Evolutionary conservation across 2,329 filamentous ascomycete species (phyloP).

Genomic region (Laburnicola sp.): DNA sequence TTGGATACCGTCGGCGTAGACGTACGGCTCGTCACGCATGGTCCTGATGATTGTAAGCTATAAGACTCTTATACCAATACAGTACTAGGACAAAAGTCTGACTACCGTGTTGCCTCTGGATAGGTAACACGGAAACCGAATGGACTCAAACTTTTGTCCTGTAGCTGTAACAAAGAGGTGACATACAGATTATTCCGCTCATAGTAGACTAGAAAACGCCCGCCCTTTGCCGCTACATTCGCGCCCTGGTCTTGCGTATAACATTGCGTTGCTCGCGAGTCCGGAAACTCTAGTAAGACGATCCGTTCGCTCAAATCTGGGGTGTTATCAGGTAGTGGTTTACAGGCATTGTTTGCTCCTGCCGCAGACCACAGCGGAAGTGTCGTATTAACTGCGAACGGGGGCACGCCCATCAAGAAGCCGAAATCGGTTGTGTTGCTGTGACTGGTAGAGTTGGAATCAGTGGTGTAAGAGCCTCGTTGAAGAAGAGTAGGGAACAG

Average conservation of each 20-base stretch:
- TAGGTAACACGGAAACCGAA: not conserved
- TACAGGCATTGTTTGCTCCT: constrained; percentile 56
- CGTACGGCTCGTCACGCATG: constrained; percentile 19
- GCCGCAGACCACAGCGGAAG: constrained; percentile 44
- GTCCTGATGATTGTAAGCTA: constrained; percentile 8
- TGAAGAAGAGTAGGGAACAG: constrained; percentile 36
- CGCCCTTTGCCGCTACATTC: constrained; percentile 54
- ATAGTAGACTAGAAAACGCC: constrained; percentile 51
- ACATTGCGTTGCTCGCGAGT: constrained; percentile 16
- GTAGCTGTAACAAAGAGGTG: not conserved
- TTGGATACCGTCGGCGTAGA: constrained; percentile 20
- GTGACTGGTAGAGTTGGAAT: constrained; percentile 32
- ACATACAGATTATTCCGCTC: constrained; percentile 15
- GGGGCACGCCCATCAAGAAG: constrained; percentile 40
- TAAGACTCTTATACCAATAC: not conserved
- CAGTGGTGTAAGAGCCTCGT: constrained; percentile 29
- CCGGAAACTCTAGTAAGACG: constrained; percentile 41
- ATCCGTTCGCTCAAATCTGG: constrained; percentile 62
- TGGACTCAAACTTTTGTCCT: too few species aligned
- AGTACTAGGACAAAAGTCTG: not conserved
- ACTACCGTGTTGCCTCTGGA: not conserved
- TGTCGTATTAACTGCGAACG: constrained; percentile 18
- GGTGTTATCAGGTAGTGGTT: constrained; percentile 55
- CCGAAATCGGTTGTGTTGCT: constrained; percentile 33
- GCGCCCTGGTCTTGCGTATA: constrained; percentile 21